Percentiles rank a stretch among this genome's conserved stretches.
phyloP scores from a whole-genome alignment of 164 flowering plant genomes.

The Piper betle region DNA sequence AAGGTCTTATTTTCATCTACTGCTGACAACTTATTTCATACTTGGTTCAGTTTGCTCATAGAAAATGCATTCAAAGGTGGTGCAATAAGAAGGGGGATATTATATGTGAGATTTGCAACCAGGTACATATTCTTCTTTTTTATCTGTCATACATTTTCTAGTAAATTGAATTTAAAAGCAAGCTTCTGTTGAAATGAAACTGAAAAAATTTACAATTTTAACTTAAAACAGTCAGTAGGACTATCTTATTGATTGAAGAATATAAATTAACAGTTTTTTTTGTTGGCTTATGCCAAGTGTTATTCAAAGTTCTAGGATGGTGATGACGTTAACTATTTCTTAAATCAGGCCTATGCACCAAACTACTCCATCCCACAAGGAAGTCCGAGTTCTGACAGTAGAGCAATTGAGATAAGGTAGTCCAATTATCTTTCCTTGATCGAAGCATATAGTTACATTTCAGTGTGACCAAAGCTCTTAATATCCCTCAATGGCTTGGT shows the following conservation, averaged over 20 bases:
- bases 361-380: slow-evolving; percentile 46
- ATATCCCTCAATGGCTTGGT: too few species aligned
- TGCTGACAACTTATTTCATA: slow-evolving; percentile 1
- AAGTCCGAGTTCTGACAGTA: slow-evolving; percentile 33
- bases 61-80: slow-evolving; percentile 71
- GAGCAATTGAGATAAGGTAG: slow-evolving; percentile 57
- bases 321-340: neutral
- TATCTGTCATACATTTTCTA: too few species aligned
- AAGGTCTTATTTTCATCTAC: neutral
- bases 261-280: neutral
- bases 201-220: too few species aligned
- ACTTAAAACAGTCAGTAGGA: too few species aligned
- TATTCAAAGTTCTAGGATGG: too few species aligned
- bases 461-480: too few species aligned
- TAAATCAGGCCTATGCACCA: slow-evolving; percentile 35
- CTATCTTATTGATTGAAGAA: too few species aligned
- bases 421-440: neutral
- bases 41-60: slow-evolving; percentile 52
- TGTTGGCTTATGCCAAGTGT: neutral
- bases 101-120: slow-evolving; percentile 61
- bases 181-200: neutral
- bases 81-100: slow-evolving; percentile 63
- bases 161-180: neutral
- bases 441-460: too few species aligned
- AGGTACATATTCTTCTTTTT: slow-evolving; percentile 19